These are phyloP conservation scores for Klebsormidium nitens DNA, from an alignment of 139 green algal genomes.

Conservation along the genomic window DNA sequence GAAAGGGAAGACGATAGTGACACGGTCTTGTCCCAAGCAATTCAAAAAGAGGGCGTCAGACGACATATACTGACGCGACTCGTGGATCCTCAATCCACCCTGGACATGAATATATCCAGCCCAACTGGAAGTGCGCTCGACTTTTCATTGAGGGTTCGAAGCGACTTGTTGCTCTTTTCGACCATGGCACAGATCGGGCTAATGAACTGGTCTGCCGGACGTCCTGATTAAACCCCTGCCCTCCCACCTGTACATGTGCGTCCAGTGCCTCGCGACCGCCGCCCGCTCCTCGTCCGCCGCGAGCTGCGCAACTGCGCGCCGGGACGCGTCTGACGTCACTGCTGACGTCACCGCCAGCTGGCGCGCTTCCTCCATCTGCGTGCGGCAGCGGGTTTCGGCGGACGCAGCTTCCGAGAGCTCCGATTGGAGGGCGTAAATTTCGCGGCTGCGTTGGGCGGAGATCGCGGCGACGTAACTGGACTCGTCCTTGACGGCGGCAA, in stretches of 20 bases:
- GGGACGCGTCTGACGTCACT: not conserved
- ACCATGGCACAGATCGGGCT: no score
- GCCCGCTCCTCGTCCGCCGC: constrained; percentile 18
- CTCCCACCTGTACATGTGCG: constrained; percentile 11
- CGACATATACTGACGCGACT: no score
- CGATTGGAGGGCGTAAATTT: constrained; percentile 1
- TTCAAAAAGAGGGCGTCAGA: no score
- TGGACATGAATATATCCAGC: no score
- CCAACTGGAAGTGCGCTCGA: no score
- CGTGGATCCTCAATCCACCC: no score
- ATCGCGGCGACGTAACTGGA: not conserved
- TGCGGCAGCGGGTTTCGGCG: not conserved
- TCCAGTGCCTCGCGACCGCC: constrained; percentile 5
- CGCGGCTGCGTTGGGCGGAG: not conserved
- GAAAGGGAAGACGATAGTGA: no score
- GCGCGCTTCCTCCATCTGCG: constrained; percentile 12
- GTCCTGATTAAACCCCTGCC: no score
- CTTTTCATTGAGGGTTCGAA: no score
- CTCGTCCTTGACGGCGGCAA: constrained; percentile 19
- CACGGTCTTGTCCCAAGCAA: no score
- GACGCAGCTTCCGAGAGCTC: constrained; percentile 4
- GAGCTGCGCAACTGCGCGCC: not conserved
- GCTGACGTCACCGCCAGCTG: not conserved
- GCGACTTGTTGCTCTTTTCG: no score
- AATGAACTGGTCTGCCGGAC: no score